Evolutionary conservation across 1,284 basidiomycete species (phyloP).

Genomic region (Trichosporon sp.): DNA sequence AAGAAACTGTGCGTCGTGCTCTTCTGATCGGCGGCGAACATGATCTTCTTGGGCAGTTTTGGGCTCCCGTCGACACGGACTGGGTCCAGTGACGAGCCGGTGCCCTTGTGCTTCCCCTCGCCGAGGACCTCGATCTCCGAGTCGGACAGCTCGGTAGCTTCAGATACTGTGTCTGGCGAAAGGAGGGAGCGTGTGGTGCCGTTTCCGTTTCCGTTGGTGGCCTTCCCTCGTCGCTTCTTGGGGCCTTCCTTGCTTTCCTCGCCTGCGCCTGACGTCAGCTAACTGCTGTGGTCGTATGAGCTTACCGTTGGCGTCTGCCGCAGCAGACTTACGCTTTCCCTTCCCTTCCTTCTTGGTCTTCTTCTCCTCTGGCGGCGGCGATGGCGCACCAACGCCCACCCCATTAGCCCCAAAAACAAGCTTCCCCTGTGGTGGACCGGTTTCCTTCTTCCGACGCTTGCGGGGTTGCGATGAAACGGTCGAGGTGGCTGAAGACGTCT

Average conservation of each 20-base stretch:
- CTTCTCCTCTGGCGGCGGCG: neutral
- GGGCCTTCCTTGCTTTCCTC: neutral
- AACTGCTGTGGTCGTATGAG: too few relatives aligned
- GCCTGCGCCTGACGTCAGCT: neutral
- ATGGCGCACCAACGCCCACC: conserved; percentile 22
- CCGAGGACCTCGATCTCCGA: neutral
- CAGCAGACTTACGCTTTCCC: neutral
- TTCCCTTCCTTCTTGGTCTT: neutral
- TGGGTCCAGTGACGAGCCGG: neutral
- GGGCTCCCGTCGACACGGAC: neutral
- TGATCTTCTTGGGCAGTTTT: conserved; percentile 35
- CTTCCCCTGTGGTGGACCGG: conserved; percentile 18
- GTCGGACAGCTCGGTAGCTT: neutral
- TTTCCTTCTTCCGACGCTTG: conserved; percentile 29
- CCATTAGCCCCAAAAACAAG: conserved; percentile 28
- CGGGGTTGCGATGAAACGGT: conserved; percentile 9
- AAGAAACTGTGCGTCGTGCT: conserved; percentile 46
- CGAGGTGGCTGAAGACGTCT: neutral
- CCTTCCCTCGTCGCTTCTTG: neutral
- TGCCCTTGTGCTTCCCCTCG: conserved; percentile 12
- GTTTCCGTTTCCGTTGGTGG: too few relatives aligned
- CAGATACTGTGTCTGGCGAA: neutral
- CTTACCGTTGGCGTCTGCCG: neutral
- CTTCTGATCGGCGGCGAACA: conserved; percentile 40
- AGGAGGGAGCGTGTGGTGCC: neutral